phyloP scores from a whole-genome alignment of 2,329 filamentous ascomycete species.

The Fonsecaea nubica region DNA sequence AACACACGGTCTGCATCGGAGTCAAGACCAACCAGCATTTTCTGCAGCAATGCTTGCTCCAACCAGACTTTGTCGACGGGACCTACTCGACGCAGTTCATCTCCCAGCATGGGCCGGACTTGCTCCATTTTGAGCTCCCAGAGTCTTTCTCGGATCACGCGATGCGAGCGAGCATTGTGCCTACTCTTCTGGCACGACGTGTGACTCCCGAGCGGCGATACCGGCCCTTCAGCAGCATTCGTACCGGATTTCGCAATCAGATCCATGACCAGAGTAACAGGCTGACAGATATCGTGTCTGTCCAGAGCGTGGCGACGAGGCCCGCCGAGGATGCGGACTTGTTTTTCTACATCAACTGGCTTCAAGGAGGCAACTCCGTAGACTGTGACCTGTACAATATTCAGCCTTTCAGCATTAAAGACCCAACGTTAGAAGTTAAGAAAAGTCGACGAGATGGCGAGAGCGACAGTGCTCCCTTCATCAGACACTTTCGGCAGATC shows the following conservation, averaged over 20 bases:
- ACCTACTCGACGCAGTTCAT: slow-evolving; percentile 45
- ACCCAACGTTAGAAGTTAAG: background rate
- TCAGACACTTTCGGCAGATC: slow-evolving; percentile 7
- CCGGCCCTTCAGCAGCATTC: slow-evolving; percentile 38
- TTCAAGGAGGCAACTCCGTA: background rate
- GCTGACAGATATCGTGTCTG: slow-evolving; percentile 2
- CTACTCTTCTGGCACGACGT: background rate
- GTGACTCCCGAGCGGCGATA: slow-evolving; percentile 19
- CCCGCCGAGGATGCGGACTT: background rate
- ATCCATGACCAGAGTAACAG: slow-evolving; percentile 43
- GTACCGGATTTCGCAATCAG: slow-evolving; percentile 45
- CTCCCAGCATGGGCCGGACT: slow-evolving; percentile 24
- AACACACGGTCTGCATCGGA: slow-evolving; percentile 68
- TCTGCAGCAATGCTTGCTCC: slow-evolving; percentile 40
- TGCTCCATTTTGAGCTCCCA: slow-evolving; percentile 19
- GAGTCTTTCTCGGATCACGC: slow-evolving; percentile 17
- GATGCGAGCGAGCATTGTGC: slow-evolving; percentile 10
- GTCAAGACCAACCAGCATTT: slow-evolving; percentile 54
- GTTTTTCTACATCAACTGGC: slow-evolving; percentile 7
- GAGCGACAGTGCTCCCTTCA: background rate
- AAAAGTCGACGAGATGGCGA: slow-evolving; percentile 5
- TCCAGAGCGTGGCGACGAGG: background rate
- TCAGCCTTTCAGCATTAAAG: slow-evolving; percentile 1
- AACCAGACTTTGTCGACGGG: slow-evolving; percentile 54
- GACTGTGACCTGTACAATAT: background rate